Evolutionary conservation across 2,329 filamentous ascomycete species (phyloP), one percentile per base, ranked within the genome.

Genomic region (Fonsecaea erecta): DNA sequence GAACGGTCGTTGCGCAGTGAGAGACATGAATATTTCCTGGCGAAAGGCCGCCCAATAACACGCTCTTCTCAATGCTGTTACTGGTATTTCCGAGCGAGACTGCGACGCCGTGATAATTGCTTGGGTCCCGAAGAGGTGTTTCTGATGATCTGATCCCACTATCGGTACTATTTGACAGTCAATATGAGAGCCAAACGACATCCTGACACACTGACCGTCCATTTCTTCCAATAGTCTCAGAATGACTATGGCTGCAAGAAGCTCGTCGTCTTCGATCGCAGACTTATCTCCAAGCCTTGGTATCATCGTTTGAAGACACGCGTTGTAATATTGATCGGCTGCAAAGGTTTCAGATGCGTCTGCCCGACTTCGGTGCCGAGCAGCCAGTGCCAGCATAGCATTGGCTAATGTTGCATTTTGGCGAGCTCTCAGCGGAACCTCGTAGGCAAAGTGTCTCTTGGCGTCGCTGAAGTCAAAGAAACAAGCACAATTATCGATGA

Each of bases 191-290:
- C 11, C 14, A 21, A 7, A 8, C 14, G 34, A 18, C 14, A 2
- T 21, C 53, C 14, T 16, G 12, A n/a, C 18, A 18, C 30, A 60
- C 70, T 64, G 62, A 68, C 71, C 71, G 56, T 71, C 68, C 37
- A 72, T 56, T 59, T 72, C 70, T 60, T 72, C 71, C 57, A 70
- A 70, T 14, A 72, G 69, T 34, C 71, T 65, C 35, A 72, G 63
- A 61, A 72, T 72, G 35, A 73, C 70, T 58, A 71, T 71, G 28
- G 71, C 62, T 54, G 69, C 71, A 28, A 73, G 67, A 34, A 73
- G 64, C 58, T 65, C 65, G 53, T 71, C 70, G 52, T 71, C 67
- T 24, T 26, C 30, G 21, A 52, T 52, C 7, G 61, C 61, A 8
- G 37, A 32, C 11, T 18, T 48, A 26, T 63, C 61, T 16, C 46